These are phyloP conservation scores for Cytospora piceicola DNA, from an alignment of 2,329 filamentous ascomycete species.

Conservation along the genomic window DNA sequence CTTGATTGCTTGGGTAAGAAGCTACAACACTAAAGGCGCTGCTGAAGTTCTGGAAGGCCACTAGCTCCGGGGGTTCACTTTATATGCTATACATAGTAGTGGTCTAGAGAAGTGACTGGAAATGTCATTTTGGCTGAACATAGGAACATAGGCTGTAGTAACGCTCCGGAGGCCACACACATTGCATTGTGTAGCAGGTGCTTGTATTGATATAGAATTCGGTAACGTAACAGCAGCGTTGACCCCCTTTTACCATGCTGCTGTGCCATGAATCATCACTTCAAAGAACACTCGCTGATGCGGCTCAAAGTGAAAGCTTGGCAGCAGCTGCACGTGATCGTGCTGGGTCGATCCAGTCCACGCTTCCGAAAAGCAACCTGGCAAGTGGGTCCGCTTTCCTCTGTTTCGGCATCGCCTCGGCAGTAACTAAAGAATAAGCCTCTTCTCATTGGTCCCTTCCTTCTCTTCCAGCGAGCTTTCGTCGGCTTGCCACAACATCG, in stretches of 20 bases:
- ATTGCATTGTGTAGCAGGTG: too few relatives aligned
- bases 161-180: too few relatives aligned
- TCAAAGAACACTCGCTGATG: not conserved
- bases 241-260: not conserved
- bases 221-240: not conserved
- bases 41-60: too few relatives aligned
- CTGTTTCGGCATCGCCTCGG: constrained; percentile 26
- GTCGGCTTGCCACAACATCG: constrained; percentile 36
- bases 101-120: too few relatives aligned
- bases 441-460: constrained; percentile 41
- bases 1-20: too few relatives aligned
- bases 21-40: too few relatives aligned
- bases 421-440: constrained; percentile 24
- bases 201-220: too few relatives aligned
- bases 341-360: not conserved
- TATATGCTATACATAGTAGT: too few relatives aligned
- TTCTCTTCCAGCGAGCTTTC: constrained; percentile 34
- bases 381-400: constrained; percentile 1
- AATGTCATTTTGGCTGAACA: too few relatives aligned
- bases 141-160: too few relatives aligned
- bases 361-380: not conserved
- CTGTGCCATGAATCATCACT: constrained; percentile 28
- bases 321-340: constrained; percentile 11
- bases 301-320: not conserved
- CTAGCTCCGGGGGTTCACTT: too few relatives aligned